Conservation (phyloP, 1,284 basidiomycete genomes). For the Marasmius oreades region DNA sequence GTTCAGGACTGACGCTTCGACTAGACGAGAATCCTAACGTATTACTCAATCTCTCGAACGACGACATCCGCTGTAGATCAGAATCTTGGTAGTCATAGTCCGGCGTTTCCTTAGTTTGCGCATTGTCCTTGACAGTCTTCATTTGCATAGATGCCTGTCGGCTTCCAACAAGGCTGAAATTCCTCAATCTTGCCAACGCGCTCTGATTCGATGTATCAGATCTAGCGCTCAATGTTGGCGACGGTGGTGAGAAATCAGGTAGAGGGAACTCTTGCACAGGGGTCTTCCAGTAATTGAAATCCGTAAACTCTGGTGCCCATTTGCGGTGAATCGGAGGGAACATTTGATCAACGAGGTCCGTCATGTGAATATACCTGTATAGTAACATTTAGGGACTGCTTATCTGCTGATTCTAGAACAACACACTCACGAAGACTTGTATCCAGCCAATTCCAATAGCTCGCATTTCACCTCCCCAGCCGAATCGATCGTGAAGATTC, state of each 20-base stretch:
- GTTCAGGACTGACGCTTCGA: slow-evolving; percentile 47
- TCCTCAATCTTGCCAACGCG: slow-evolving; percentile 74
- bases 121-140: slow-evolving; percentile 23
- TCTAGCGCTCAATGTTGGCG: slow-evolving; percentile 88
- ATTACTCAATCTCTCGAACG: slow-evolving; percentile 62
- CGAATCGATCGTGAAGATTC: slow-evolving; percentile 98
- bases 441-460: slow-evolving; percentile 90
- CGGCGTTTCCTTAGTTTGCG: neutral
- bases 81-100: neutral
- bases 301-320: slow-evolving; percentile 88
- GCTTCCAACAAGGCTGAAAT: slow-evolving; percentile 70
- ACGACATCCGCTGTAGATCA: slow-evolving; percentile 60
- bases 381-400: neutral
- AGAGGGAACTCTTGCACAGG: slow-evolving; percentile 78
- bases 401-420: neutral
- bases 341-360: slow-evolving; percentile 98
- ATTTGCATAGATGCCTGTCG: slow-evolving; percentile 35
- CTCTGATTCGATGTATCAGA: slow-evolving; percentile 78
- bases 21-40: slow-evolving; percentile 49
- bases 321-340: slow-evolving; percentile 94
- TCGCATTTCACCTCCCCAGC: slow-evolving; percentile 98
- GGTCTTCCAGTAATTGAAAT: slow-evolving; percentile 96
- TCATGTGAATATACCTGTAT: slow-evolving; percentile 89
- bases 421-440: slow-evolving; percentile 84
- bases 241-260: slow-evolving; percentile 89